Percentiles rank a stretch among this genome's conserved stretches.
Conservation (phyloP, 2,329 filamentous ascomycete species). For the Talaromyces sp. region DNA sequence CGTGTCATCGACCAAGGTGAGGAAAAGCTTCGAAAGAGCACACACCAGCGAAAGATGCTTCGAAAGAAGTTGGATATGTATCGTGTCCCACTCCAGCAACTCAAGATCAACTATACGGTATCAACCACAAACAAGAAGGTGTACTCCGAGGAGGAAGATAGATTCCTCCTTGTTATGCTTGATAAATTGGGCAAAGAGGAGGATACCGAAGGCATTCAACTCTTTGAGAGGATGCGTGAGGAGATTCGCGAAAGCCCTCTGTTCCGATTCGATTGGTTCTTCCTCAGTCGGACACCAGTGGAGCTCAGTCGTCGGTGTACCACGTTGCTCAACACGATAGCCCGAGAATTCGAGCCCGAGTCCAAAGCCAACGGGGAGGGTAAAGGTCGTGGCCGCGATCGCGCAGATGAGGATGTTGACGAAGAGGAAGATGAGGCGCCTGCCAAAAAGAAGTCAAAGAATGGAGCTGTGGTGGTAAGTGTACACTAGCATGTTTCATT, state of each 20-base stretch:
- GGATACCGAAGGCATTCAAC: conserved; percentile 40
- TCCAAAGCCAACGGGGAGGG: conserved; percentile 56
- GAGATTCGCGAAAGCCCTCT: conserved; percentile 92
- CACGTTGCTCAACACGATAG: conserved; percentile 88
- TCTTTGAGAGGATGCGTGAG: conserved; percentile 94
- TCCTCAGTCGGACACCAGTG: conserved; percentile 86
- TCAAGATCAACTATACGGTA: conserved; percentile 98
- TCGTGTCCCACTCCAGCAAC: conserved; percentile 92
- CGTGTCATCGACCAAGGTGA: conserved; percentile 89
- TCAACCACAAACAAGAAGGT: conserved; percentile 99
- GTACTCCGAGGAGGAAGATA: conserved; percentile 96
- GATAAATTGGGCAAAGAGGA: conserved; percentile 91
- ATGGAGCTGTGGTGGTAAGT: conserved; percentile 69
- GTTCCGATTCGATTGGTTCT: conserved; percentile 99
- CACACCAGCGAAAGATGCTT: conserved; percentile 88
- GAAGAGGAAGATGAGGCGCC: conserved; percentile 79
- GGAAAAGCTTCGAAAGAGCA: conserved; percentile 80
- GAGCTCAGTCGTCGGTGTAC: conserved; percentile 91
- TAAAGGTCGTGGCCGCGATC: conserved; percentile 59
- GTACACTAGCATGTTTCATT: background rate
- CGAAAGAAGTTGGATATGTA: conserved; percentile 95
- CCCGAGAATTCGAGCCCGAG: conserved; percentile 78
- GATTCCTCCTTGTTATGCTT: conserved; percentile 88
- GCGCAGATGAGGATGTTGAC: conserved; percentile 78
- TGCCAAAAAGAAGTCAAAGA: conserved; percentile 76